phyloP scores from a whole-genome alignment of 345 rosid genomes.

The Brassica carinata region DNA sequence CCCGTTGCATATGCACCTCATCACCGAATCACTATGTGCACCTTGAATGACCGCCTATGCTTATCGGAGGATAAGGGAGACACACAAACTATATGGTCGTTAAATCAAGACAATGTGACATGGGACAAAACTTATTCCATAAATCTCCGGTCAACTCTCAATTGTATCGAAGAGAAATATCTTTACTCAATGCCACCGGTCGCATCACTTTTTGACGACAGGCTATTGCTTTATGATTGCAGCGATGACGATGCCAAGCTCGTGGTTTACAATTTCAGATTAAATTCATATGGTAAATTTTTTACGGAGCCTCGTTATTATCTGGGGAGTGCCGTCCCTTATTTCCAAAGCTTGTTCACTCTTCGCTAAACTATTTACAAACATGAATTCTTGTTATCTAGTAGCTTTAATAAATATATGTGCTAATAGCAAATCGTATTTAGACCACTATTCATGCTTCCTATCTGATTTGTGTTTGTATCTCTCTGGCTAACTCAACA shows the following conservation, averaged over 20 bases:
- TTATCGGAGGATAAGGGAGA: slow-evolving; percentile 10
- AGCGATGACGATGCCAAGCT: not conserved
- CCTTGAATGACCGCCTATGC: not conserved
- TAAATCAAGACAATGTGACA: not conserved
- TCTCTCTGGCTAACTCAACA: no score
- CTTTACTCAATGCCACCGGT: not conserved
- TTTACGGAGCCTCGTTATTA: not conserved
- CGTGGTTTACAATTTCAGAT: not conserved
- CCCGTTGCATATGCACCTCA: not conserved
- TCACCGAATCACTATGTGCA: not conserved
- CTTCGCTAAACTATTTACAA: not conserved
- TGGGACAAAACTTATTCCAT: not conserved
- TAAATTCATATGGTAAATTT: not conserved
- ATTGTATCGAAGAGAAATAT: not conserved
- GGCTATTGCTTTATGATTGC: not conserved
- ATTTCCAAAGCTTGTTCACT: slow-evolving; percentile 8
- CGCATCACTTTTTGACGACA: not conserved
- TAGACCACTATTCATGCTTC: no score
- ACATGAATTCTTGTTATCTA: no score
- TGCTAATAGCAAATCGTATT: no score
- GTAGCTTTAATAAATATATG: no score
- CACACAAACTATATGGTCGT: slow-evolving; percentile 11
- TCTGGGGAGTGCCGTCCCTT: not conserved
- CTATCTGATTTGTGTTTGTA: no score
- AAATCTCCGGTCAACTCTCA: not conserved